phyloP scores from a whole-genome alignment of 2,329 filamentous ascomycete genomes.

The Epichloe scottii region DNA sequence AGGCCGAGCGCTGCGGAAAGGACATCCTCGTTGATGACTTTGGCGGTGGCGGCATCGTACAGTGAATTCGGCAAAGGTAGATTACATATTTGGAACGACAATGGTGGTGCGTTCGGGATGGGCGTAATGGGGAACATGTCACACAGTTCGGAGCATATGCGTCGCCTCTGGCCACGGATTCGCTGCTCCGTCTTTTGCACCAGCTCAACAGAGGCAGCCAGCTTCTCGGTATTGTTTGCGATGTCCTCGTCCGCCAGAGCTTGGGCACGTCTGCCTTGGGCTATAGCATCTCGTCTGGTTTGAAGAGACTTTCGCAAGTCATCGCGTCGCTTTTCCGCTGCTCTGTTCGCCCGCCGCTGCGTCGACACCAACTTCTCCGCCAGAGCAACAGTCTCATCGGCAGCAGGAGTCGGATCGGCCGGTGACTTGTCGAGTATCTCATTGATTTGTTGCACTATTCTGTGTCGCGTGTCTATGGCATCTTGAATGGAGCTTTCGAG shows the following conservation, averaged over 20 bases:
- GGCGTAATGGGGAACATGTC: conserved; percentile 73
- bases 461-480: conserved; percentile 63
- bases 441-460: conserved; percentile 69
- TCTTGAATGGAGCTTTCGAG: conserved; percentile 87
- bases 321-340: conserved; percentile 48
- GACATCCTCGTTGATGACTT: conserved; percentile 48
- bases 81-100: conserved; percentile 74
- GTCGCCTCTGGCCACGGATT: conserved; percentile 73
- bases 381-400: conserved; percentile 35
- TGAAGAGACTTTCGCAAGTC: conserved; percentile 56
- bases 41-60: conserved; percentile 42
- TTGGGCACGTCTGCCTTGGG: conserved; percentile 47
- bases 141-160: conserved; percentile 74
- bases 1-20: conserved; percentile 74
- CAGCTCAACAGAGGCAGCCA: conserved; percentile 42
- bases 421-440: conserved; percentile 32
- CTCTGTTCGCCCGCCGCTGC: conserved; percentile 54
- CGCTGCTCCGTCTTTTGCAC: conserved; percentile 47
- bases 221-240: conserved; percentile 43
- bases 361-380: conserved; percentile 43
- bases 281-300: conserved; percentile 55
- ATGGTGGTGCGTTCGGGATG: conserved; percentile 37
- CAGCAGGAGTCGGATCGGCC: conserved; percentile 31
- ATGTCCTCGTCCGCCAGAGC: conserved; percentile 47
- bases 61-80: conserved; percentile 69